Evolutionary conservation across 805 yeast genomes (phyloP).

Genomic region (Helenozyma baotianmanensis): DNA sequence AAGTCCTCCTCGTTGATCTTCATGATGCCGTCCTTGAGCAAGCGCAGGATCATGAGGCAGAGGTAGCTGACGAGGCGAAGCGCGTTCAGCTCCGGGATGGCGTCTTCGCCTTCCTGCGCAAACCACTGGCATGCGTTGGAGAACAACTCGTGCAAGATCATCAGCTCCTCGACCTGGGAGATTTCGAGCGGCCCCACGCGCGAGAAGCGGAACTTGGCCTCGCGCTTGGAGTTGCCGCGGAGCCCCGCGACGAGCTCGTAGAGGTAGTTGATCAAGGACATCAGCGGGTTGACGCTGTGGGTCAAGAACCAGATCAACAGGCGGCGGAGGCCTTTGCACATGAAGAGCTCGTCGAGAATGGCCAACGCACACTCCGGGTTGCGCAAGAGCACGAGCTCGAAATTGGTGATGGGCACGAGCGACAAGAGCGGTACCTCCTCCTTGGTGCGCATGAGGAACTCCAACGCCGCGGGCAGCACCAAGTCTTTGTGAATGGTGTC

Average conservation of each 20-base stretch:
- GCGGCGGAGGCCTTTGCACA: slow-evolving; percentile 62
- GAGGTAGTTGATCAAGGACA: slow-evolving; percentile 55
- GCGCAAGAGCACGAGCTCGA: slow-evolving; percentile 47
- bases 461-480: slow-evolving; percentile 30
- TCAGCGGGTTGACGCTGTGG: slow-evolving; percentile 50
- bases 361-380: slow-evolving; percentile 52
- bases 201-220: slow-evolving; percentile 40
- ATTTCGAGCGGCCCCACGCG: slow-evolving; percentile 52
- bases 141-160: slow-evolving; percentile 68
- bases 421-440: slow-evolving; percentile 28
- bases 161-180: slow-evolving; percentile 56
- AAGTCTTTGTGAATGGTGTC: slow-evolving; percentile 48
- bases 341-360: slow-evolving; percentile 65
- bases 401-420: slow-evolving; percentile 32
- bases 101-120: slow-evolving; percentile 21
- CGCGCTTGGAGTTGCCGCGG: slow-evolving; percentile 42
- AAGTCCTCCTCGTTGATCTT: slow-evolving; percentile 27
- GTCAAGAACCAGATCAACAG: slow-evolving; percentile 65
- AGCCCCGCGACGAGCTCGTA: slow-evolving; percentile 54
- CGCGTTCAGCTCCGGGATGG: slow-evolving; percentile 17
- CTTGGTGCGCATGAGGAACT: slow-evolving; percentile 19
- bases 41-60: slow-evolving; percentile 58
- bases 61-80: slow-evolving; percentile 47
- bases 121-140: slow-evolving; percentile 41
- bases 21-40: slow-evolving; percentile 43